phyloP scores from a whole-genome alignment of 768 basidiomycete genomes.

The Flagelloscypha sp. region DNA sequence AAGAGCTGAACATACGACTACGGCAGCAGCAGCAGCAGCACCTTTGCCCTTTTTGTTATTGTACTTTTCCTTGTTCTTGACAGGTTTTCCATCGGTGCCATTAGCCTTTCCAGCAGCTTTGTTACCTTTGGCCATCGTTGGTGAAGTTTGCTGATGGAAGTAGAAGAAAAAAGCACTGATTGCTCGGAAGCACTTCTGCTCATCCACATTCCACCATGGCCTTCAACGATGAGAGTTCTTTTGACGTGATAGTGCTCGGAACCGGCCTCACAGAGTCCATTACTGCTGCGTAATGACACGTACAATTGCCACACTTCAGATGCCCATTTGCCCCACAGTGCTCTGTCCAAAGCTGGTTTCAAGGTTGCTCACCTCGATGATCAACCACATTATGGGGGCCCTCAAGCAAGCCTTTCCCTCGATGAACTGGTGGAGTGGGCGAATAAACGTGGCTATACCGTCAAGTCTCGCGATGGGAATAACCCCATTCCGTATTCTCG shows the following conservation, averaged over 20 bases:
- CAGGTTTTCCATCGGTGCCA: neutral
- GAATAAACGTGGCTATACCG: constrained; percentile 23
- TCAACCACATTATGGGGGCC: constrained; percentile 78
- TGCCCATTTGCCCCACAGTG: constrained; percentile 35
- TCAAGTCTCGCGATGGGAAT: constrained; percentile 29
- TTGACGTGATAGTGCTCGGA: constrained; percentile 65
- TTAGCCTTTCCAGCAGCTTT: constrained; percentile 6
- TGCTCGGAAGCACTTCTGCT: too few relatives aligned
- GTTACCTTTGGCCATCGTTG: constrained; percentile 34
- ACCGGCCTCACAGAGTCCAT: constrained; percentile 86
- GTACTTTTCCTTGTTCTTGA: constrained; percentile 6
- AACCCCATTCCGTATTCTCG: constrained; percentile 54
- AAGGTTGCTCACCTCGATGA: constrained; percentile 83
- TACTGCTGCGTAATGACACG: constrained; percentile 67
- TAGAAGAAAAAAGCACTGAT: neutral
- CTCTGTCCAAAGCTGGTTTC: constrained; percentile 82
- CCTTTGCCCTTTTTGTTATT: neutral
- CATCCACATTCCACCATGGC: too few relatives aligned
- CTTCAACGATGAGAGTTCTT: constrained; percentile 28
- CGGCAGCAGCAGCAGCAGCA: neutral
- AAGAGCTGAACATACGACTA: constrained; percentile 13
- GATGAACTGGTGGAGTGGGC: constrained; percentile 76
- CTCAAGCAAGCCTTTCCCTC: constrained; percentile 73
- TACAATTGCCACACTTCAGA: constrained; percentile 3
- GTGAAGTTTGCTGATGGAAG: constrained; percentile 4